Conservation (phyloP, 1,284 basidiomycete species). For the Sporisorium graminicola region DNA sequence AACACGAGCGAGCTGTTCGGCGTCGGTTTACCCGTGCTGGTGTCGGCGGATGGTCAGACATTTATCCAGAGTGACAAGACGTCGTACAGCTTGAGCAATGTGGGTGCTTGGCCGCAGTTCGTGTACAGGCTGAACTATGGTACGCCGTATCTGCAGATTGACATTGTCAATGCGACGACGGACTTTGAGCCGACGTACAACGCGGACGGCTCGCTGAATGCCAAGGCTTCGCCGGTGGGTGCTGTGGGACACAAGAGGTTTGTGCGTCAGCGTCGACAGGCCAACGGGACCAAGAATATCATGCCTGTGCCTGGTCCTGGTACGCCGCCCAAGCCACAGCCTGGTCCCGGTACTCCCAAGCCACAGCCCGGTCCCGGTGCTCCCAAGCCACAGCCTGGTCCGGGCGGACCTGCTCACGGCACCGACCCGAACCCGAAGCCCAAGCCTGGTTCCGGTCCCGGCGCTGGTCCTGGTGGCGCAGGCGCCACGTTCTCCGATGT, state of each 20-base stretch:
- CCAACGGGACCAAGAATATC: slow-evolving; percentile 17
- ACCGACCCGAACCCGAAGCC: slow-evolving; percentile 8
- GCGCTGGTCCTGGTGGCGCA: slow-evolving; percentile 1
- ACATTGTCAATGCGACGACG: slow-evolving; percentile 39
- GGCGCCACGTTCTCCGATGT: slow-evolving; percentile 34
- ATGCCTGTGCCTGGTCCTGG: slow-evolving; percentile 9
- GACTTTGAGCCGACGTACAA: slow-evolving; percentile 46
- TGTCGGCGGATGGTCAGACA: slow-evolving; percentile 23
- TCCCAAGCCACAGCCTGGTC: neutral
- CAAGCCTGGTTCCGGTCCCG: slow-evolving; percentile 1
- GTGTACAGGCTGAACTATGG: slow-evolving; percentile 50
- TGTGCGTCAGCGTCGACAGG: slow-evolving; percentile 36
- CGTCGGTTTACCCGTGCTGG: slow-evolving; percentile 43
- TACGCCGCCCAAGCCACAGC: slow-evolving; percentile 7
- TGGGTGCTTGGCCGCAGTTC: slow-evolving; percentile 37
- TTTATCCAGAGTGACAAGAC: slow-evolving; percentile 38
- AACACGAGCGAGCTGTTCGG: slow-evolving; percentile 51
- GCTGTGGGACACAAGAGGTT: slow-evolving; percentile 36
- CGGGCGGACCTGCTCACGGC: slow-evolving; percentile 5
- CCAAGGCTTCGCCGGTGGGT: slow-evolving; percentile 6
- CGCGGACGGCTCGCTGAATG: slow-evolving; percentile 24
- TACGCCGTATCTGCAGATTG: slow-evolving; percentile 44
- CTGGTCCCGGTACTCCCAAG: slow-evolving; percentile 6
- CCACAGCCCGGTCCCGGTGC: too few relatives aligned
- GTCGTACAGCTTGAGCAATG: slow-evolving; percentile 39